A percentile compares a stretch with the other conserved stretches of the same genome.
These are phyloP conservation scores for Gaillardinia entomophila DNA, from an alignment of 805 yeast species.

Conservation along the genomic window DNA sequence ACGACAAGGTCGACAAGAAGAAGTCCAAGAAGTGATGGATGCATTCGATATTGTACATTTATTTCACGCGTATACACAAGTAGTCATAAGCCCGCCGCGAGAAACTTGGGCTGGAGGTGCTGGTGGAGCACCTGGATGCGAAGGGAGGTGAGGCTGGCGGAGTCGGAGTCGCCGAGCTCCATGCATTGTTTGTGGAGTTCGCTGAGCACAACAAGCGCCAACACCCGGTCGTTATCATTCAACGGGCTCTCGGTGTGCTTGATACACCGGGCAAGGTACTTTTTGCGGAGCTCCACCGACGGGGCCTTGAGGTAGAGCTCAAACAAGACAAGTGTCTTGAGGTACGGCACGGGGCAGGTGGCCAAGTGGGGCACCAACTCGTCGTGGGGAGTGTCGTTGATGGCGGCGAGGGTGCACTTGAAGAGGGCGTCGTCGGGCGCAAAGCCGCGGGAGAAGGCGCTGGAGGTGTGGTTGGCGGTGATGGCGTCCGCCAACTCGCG, in stretches of 20 bases:
- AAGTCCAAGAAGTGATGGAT: slow-evolving; percentile 34
- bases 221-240: slow-evolving; percentile 14
- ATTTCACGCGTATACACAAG: slow-evolving; percentile 3
- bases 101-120: slow-evolving; percentile 5
- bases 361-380: background rate
- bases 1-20: slow-evolving; percentile 46
- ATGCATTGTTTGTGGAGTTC: slow-evolving; percentile 8
- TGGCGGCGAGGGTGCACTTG: background rate
- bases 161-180: slow-evolving; percentile 13
- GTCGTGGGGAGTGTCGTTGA: too few relatives aligned
- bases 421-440: background rate
- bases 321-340: slow-evolving; percentile 11
- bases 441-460: background rate
- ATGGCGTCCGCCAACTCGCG: background rate
- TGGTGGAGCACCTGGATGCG: slow-evolving; percentile 10
- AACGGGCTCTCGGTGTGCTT: too few relatives aligned
- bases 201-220: slow-evolving; percentile 13
- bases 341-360: slow-evolving; percentile 9
- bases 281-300: slow-evolving; percentile 9
- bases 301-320: slow-evolving; percentile 9
- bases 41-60: slow-evolving; percentile 7
- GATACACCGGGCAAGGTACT: slow-evolving; percentile 10
- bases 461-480: background rate
- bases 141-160: slow-evolving; percentile 13
- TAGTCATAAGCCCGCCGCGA: slow-evolving; percentile 4